A percentile compares a stretch with the other conserved stretches of the same genome.
Evolutionary conservation across 2,329 filamentous ascomycete species (phyloP).

Genomic region (Stagonosporopsis tanaceti): DNA sequence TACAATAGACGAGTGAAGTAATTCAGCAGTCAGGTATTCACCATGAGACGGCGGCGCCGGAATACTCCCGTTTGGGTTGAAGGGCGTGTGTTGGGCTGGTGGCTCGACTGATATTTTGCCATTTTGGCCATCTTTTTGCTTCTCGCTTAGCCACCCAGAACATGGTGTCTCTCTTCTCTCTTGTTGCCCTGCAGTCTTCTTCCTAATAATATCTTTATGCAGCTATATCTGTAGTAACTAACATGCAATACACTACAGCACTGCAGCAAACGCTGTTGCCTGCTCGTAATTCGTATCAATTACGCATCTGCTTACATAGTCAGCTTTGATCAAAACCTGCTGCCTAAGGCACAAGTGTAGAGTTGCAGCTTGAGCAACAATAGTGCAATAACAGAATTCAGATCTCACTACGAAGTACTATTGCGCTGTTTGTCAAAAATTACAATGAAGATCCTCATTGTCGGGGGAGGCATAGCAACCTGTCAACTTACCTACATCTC

Average conservation of each 20-base stretch:
- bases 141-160: constrained; percentile 2
- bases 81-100: constrained; percentile 45
- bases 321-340: background rate
- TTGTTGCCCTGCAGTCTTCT: background rate
- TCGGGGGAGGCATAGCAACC: constrained; percentile 26
- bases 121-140: constrained; percentile 32
- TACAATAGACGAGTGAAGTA: constrained; percentile 53
- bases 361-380: background rate
- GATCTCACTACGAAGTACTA: background rate
- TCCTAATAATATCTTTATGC: background rate
- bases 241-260: background rate
- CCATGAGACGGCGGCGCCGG: constrained; percentile 53
- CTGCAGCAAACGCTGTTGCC: background rate
- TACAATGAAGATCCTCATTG: constrained; percentile 22
- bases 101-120: constrained; percentile 47
- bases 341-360: constrained; percentile 1
- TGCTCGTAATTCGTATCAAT: constrained; percentile 1
- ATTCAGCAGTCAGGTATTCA: constrained; percentile 53
- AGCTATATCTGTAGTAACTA: background rate
- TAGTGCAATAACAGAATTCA: background rate
- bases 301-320: background rate
- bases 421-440: no score
- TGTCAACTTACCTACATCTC: constrained; percentile 36
- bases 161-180: no score
- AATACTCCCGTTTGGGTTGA: constrained; percentile 51